phyloP scores from a whole-genome alignment of 148 eudicot genomes.

The Tetragonia tetragonoides region DNA sequence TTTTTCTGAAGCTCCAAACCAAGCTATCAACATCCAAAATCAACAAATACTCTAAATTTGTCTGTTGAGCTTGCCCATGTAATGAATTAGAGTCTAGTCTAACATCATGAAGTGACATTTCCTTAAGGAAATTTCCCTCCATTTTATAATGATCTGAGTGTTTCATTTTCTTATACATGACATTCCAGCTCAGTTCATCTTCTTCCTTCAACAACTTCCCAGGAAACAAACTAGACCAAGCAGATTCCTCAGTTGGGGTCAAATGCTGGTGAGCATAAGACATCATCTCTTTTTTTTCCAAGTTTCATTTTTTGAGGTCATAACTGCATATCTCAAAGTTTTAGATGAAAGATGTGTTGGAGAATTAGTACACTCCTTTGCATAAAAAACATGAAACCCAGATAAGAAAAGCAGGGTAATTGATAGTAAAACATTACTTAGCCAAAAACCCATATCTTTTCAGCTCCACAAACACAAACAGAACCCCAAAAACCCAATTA shows the following conservation, averaged over 20 bases:
- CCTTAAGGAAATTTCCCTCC: constrained; percentile 46
- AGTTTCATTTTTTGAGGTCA: constrained; percentile 55
- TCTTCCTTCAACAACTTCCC: constrained; percentile 60
- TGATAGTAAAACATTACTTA: constrained; percentile 10
- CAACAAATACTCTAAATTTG: constrained; percentile 79
- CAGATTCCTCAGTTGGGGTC: constrained; percentile 64
- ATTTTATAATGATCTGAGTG: constrained; percentile 27
- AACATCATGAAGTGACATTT: constrained; percentile 64
- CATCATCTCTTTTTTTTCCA: constrained; percentile 61
- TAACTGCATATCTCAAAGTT: constrained; percentile 49
- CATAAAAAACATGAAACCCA: constrained; percentile 27
- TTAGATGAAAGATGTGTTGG: constrained; percentile 47
- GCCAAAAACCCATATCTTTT: constrained; percentile 24
- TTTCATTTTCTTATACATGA: constrained; percentile 62
- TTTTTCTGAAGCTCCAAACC: constrained; percentile 81
- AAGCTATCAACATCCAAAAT: constrained; percentile 77
- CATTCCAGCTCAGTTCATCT: constrained; percentile 52
- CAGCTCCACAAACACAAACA: constrained; percentile 4
- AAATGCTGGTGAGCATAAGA: constrained; percentile 44
- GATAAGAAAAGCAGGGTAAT: constrained; percentile 15
- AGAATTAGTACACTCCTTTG: constrained; percentile 69
- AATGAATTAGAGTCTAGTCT: constrained; percentile 55
- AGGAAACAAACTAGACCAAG: constrained; percentile 60
- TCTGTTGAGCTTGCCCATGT: constrained; percentile 67
- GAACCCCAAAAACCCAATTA: constrained; percentile 1